A percentile compares a stretch with the other conserved stretches of the same genome.
Conservation (phyloP, 1,139 yeast species). For the Diutina mesorugosa region DNA sequence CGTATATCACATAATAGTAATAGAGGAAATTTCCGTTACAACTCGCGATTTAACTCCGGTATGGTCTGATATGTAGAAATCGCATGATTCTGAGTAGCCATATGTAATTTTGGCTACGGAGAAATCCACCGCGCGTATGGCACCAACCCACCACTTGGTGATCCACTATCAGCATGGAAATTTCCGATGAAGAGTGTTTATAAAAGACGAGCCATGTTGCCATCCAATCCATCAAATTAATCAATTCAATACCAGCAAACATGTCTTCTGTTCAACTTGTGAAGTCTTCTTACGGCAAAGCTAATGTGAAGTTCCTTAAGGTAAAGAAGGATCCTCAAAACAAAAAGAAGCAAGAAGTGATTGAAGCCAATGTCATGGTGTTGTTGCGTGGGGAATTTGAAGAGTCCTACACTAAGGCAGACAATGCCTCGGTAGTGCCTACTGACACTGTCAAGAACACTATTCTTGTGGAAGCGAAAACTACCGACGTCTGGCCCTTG, state of each 20-base stretch:
- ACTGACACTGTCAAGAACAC: constrained; percentile 93
- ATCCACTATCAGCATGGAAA: not conserved
- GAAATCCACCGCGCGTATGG: constrained; percentile 5
- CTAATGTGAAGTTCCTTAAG: constrained; percentile 80
- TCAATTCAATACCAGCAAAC: not conserved
- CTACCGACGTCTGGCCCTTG: constrained; percentile 74
- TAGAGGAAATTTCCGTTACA: not conserved
- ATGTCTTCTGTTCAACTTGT: constrained; percentile 4
- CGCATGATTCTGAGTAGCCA: not conserved
- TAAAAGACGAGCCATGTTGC: not conserved
- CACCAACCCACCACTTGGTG: constrained; percentile 3
- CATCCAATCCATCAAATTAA: not conserved
- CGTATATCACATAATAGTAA: not conserved
- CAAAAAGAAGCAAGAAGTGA: constrained; percentile 62
- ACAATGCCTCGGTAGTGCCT: constrained; percentile 80
- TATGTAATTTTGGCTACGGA: not conserved
- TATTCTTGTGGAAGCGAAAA: constrained; percentile 68
- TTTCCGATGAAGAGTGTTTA: not conserved
- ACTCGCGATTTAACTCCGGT: not conserved
- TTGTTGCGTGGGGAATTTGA: constrained; percentile 71
- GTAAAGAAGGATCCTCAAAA: constrained; percentile 65
- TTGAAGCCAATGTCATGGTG: constrained; percentile 72
- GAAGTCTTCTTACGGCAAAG: constrained; percentile 61
- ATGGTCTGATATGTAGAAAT: not conserved
- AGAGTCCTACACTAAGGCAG: constrained; percentile 72